A percentile compares a stretch with the other conserved stretches of the same genome.
These are phyloP conservation scores for sunflower (Helianthus annuus) DNA, from an alignment of 129 eudicot genomes.

Conservation along the genomic window DNA sequence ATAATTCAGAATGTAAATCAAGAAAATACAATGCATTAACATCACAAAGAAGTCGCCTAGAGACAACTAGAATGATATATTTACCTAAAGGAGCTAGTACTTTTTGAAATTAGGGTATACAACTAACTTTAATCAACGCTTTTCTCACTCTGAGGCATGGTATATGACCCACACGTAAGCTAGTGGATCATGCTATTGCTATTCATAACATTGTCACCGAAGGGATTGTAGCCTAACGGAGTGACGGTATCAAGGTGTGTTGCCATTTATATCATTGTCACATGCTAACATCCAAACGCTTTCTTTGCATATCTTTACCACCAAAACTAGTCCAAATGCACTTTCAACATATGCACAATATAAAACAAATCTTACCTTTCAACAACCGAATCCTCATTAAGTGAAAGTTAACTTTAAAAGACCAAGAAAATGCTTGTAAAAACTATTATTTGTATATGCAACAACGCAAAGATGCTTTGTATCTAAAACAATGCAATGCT, in stretches of 20 bases:
- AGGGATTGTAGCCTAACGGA: background rate
- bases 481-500: conserved; percentile 5
- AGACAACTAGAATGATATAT: background rate
- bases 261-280: conserved; percentile 1
- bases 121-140: background rate
- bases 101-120: background rate
- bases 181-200: conserved; percentile 17
- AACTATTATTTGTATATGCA: background rate
- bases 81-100: background rate
- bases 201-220: conserved; percentile 6
- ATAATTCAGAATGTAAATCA: too few species aligned
- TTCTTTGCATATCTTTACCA: too few species aligned
- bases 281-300: background rate
- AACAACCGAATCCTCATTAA: background rate
- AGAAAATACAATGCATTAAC: background rate
- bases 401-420: background rate
- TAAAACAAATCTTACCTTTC: background rate
- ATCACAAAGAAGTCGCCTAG: background rate
- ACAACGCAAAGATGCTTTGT: background rate
- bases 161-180: conserved; percentile 15
- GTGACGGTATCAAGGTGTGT: background rate
- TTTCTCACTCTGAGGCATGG: background rate
- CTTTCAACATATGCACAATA: background rate
- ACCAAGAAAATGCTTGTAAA: conserved; percentile 1
- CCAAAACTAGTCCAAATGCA: background rate